Conservation (phyloP, 768 basidiomycete genomes). For the Phaeotremella fagi region DNA sequence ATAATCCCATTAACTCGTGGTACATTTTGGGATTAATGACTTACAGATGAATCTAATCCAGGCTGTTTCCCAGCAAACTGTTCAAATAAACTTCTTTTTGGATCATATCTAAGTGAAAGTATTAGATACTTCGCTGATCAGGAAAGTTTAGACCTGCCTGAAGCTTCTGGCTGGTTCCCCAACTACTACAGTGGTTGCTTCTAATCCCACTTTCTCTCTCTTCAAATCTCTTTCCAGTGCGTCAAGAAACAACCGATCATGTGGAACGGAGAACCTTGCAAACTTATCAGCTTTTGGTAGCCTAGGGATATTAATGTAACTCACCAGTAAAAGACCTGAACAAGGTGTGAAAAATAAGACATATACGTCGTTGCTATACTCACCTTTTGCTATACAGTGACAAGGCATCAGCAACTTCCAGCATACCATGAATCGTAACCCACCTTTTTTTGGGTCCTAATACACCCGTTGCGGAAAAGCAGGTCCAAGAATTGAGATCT, state of each 20-base stretch:
- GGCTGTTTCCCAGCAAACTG: constrained; percentile 60
- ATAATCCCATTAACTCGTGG: no score
- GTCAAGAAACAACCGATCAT: constrained; percentile 93
- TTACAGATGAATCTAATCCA: constrained; percentile 16
- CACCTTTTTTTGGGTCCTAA: constrained; percentile 93
- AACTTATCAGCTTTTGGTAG: background rate
- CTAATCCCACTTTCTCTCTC: constrained; percentile 83
- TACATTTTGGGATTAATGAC: background rate
- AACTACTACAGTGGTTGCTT: constrained; percentile 69
- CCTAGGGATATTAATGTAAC: constrained; percentile 34
- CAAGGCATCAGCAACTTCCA: no score
- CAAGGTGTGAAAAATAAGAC: no score
- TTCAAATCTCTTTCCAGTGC: constrained; percentile 94
- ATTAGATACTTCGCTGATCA: background rate
- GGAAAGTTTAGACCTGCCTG: constrained; percentile 46
- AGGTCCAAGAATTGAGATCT: constrained; percentile 92
- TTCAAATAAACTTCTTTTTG: constrained; percentile 77
- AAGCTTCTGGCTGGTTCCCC: constrained; percentile 89
- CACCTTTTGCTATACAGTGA: constrained; percentile 40
- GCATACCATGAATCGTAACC: no score
- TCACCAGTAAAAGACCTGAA: constrained; percentile 91
- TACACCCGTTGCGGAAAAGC: constrained; percentile 93
- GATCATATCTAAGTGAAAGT: constrained; percentile 58
- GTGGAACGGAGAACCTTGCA: constrained; percentile 88
- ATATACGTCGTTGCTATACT: no score